Conservation (phyloP, 2,329 filamentous ascomycete species). For the Xylariaceae sp. region DNA sequence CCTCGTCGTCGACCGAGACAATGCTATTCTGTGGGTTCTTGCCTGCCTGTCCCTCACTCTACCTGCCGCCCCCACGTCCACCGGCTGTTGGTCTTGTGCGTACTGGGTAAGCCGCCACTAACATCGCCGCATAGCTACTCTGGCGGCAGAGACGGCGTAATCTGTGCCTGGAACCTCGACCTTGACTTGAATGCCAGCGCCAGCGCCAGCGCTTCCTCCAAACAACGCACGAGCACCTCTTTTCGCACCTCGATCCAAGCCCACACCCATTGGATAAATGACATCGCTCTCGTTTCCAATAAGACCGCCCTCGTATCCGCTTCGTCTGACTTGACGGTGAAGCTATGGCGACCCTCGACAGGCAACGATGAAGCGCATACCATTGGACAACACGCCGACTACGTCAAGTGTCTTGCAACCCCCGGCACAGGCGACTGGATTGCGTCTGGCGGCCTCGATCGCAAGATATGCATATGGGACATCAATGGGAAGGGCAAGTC, state of each 20-base stretch:
- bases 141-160: slow-evolving; percentile 86
- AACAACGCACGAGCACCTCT: slow-evolving; percentile 45
- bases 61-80: slow-evolving; percentile 14
- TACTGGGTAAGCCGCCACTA: neutral
- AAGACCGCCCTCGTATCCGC: slow-evolving; percentile 79
- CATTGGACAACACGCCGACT: slow-evolving; percentile 91
- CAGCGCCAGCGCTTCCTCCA: slow-evolving; percentile 32
- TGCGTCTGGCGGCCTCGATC: slow-evolving; percentile 86
- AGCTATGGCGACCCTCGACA: slow-evolving; percentile 77
- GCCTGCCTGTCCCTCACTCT: slow-evolving; percentile 5
- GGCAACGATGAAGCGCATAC: slow-evolving; percentile 64
- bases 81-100: neutral
- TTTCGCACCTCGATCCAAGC: slow-evolving; percentile 62
- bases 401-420: slow-evolving; percentile 88
- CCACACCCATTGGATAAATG: slow-evolving; percentile 95
- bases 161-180: slow-evolving; percentile 92
- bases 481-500: slow-evolving; percentile 80
- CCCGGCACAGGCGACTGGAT: slow-evolving; percentile 73
- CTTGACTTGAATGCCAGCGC: slow-evolving; percentile 49
- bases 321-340: slow-evolving; percentile 90
- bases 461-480: slow-evolving; percentile 92
- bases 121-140: slow-evolving; percentile 64
- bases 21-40: slow-evolving; percentile 73
- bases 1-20: slow-evolving; percentile 76
- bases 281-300: slow-evolving; percentile 73